Percentiles rank a stretch among this genome's conserved stretches.
phyloP scores from a whole-genome alignment of 176 grass and related monocot species.

The Juncus effusus region DNA sequence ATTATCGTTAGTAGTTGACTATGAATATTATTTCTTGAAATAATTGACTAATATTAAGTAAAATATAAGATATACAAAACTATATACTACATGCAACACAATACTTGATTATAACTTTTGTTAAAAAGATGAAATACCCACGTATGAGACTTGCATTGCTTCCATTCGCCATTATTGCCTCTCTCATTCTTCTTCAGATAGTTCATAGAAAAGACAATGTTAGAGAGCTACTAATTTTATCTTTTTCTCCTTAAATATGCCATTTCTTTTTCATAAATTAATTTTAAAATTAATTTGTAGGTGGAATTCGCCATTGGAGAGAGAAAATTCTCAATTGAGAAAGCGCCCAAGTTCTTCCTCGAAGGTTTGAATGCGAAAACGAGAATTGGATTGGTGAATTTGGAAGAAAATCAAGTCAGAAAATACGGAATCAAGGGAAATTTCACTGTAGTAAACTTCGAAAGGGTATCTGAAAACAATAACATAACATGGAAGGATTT shows the following conservation, averaged over 20 bases:
- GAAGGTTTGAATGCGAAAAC: conserved; percentile 33
- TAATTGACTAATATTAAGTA: too few species aligned
- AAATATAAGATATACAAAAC: too few species aligned
- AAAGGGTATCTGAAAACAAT: conserved; percentile 26
- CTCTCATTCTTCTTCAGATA: conserved; percentile 2
- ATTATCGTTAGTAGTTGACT: too few species aligned
- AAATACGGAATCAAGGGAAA: conserved; percentile 46
- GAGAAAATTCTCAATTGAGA: conserved; percentile 45
- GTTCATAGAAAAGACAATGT: background rate
- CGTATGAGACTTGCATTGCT: background rate
- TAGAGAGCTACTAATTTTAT: background rate
- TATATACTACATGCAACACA: too few species aligned
- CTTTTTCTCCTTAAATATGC: background rate
- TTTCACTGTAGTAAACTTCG: conserved; percentile 38
- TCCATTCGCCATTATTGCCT: background rate
- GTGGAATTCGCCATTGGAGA: conserved; percentile 37
- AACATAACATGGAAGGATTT: conserved; percentile 60
- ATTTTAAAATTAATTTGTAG: conserved; percentile 16
- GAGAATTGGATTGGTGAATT: conserved; percentile 60
- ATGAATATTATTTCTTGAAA: too few species aligned
- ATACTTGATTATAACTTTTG: too few species aligned
- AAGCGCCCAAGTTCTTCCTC: conserved; percentile 56
- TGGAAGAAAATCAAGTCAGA: conserved; percentile 33
- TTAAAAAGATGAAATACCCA: too few species aligned
- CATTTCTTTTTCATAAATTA: background rate